phyloP scores from a whole-genome alignment of 192 early-diverging fungal species.

The Spizellomyces sp. region DNA sequence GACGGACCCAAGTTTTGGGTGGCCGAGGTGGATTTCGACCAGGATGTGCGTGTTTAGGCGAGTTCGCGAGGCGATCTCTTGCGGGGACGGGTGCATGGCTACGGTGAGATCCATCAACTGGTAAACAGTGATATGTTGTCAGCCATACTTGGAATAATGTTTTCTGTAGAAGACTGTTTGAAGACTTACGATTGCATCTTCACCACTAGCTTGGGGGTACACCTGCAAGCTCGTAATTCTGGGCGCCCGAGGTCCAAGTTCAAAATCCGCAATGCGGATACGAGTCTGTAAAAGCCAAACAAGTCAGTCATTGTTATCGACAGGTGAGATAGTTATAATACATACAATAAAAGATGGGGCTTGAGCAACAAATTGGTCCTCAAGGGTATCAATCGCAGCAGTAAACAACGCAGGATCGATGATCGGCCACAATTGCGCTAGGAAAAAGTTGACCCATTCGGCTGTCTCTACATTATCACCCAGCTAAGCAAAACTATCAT shows the following conservation, averaged over 20 bases:
- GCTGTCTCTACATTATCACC: slow-evolving; percentile 29
- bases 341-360: slow-evolving; percentile 29
- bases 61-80: slow-evolving; percentile 23
- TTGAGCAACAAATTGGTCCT: slow-evolving; percentile 32
- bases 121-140: neutral
- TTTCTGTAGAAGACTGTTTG: neutral
- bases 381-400: slow-evolving; percentile 28
- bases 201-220: slow-evolving; percentile 23
- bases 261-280: slow-evolving; percentile 28
- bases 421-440: slow-evolving; percentile 36
- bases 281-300: neutral
- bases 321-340: neutral
- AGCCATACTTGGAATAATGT: too few species aligned
- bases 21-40: slow-evolving; percentile 23
- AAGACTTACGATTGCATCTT: slow-evolving; percentile 21
- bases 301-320: too few species aligned
- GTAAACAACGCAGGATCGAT: slow-evolving; percentile 33
- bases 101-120: slow-evolving; percentile 33
- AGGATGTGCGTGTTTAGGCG: slow-evolving; percentile 33
- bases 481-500: neutral
- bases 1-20: slow-evolving; percentile 30
- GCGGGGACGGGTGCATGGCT: slow-evolving; percentile 29
- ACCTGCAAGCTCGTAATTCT: slow-evolving; percentile 34
- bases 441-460: slow-evolving; percentile 41
- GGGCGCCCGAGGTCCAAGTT: slow-evolving; percentile 32